A percentile compares a stretch with the other conserved stretches of the same genome.
Evolutionary conservation across 148 eudicot species (phyloP).

Genomic region (Fallopia convolvulus): DNA sequence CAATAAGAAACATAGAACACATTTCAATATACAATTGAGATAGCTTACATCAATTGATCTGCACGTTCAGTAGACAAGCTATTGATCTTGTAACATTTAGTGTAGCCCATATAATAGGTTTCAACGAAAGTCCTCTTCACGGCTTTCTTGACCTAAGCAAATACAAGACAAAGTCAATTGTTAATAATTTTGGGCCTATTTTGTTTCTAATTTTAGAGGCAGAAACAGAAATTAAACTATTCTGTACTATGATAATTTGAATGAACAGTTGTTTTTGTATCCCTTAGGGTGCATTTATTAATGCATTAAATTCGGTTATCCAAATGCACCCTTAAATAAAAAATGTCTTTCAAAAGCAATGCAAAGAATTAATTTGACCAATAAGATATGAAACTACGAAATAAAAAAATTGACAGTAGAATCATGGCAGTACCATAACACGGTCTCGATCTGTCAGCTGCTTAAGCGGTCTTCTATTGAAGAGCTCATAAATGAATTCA

Average conservation of each 20-base stretch:
- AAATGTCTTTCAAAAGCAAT: background rate
- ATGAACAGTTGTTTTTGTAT: no score
- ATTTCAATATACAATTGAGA: background rate
- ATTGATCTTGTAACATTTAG: conserved; percentile 16
- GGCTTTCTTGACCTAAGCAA: conserved; percentile 28
- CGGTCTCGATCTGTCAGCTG: conserved; percentile 41
- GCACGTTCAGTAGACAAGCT: conserved; percentile 15
- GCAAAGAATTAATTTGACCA: background rate
- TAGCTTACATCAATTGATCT: conserved; percentile 12
- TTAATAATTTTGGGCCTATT: background rate
- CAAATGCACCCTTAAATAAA: background rate
- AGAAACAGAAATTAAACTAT: background rate
- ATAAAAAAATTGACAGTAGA: background rate
- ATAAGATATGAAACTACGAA: background rate
- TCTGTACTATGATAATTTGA: background rate
- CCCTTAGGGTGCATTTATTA: no score
- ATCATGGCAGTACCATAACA: conserved; percentile 22
- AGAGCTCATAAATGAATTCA: conserved; percentile 27
- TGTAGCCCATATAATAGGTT: conserved; percentile 28
- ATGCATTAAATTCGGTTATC: background rate
- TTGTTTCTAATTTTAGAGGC: background rate
- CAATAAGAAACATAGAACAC: background rate
- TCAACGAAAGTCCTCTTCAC: conserved; percentile 30
- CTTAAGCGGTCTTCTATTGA: conserved; percentile 18
- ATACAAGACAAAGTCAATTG: background rate